phyloP scores from a whole-genome alignment of 1,139 yeast genomes.

The Taphrina pruni region DNA sequence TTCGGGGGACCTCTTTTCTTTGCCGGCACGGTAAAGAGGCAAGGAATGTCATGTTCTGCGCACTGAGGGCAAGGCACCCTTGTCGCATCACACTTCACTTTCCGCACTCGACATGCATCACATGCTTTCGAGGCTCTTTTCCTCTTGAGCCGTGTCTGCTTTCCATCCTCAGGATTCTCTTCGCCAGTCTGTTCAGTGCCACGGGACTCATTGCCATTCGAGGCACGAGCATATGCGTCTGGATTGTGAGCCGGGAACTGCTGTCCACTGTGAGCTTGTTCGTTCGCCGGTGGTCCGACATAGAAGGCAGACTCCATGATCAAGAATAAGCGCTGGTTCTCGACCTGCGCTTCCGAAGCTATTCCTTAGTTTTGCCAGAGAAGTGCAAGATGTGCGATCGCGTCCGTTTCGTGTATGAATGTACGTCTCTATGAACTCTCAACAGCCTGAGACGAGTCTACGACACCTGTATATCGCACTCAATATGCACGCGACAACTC shows the following conservation, averaged over 20 bases:
- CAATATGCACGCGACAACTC: too few relatives aligned
- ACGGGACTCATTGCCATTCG: constrained; percentile 1
- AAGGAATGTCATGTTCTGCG: constrained; percentile 26
- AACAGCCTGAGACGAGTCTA: not conserved
- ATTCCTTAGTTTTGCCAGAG: constrained; percentile 29
- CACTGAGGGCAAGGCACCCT: constrained; percentile 27
- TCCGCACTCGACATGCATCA: constrained; percentile 23
- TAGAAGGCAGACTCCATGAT: constrained; percentile 13
- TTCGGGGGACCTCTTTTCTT: constrained; percentile 26
- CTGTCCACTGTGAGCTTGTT: constrained; percentile 7
- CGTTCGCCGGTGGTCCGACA: constrained; percentile 6
- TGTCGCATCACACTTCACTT: constrained; percentile 28
- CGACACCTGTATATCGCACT: too few relatives aligned
- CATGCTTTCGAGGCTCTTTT: constrained; percentile 33
- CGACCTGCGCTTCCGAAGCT: constrained; percentile 19
- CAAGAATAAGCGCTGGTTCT: not conserved
- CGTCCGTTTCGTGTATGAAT: not conserved
- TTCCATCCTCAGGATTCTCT: constrained; percentile 7
- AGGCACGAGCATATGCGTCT: not conserved
- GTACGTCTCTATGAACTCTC: not conserved
- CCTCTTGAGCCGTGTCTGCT: constrained; percentile 23
- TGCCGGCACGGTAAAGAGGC: constrained; percentile 20
- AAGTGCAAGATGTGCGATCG: constrained; percentile 8
- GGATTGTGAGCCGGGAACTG: constrained; percentile 16
- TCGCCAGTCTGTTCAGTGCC: not conserved